phyloP scores from a whole-genome alignment of 495 filamentous ascomycete species.

The Usnea hakonensis region DNA sequence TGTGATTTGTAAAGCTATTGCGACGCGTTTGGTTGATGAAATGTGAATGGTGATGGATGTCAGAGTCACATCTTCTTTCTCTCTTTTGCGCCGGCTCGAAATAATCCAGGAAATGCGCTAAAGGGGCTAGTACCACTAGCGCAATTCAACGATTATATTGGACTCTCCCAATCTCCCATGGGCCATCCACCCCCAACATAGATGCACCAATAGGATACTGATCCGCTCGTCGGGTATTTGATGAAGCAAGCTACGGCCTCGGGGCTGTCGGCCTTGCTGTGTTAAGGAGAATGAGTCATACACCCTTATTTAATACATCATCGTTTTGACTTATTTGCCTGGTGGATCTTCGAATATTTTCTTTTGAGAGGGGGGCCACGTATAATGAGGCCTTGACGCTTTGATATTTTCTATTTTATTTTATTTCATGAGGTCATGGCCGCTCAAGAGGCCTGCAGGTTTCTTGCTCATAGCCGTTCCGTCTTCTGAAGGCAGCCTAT shows the following conservation, averaged over 20 bases:
- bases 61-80: not conserved
- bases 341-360: not conserved
- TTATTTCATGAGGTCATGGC: not conserved
- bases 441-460: not conserved
- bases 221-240: not conserved
- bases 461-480: not conserved
- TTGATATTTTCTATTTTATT: not conserved
- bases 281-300: not conserved
- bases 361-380: not conserved
- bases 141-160: not conserved
- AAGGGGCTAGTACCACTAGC: slow-evolving; percentile 4
- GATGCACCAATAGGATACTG: not conserved
- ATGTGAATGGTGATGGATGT: slow-evolving; percentile 6
- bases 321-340: not conserved
- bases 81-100: not conserved
- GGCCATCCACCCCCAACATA: not conserved
- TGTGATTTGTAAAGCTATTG: not conserved
- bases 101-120: not conserved
- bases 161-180: not conserved
- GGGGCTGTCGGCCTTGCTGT: not conserved
- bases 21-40: slow-evolving; percentile 9
- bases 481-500: not conserved
- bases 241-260: not conserved
- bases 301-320: not conserved
- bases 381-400: not conserved